These are phyloP conservation scores for Xylariaceae sp. DNA, from an alignment of 2,329 filamentous ascomycete genomes.

Conservation along the genomic window DNA sequence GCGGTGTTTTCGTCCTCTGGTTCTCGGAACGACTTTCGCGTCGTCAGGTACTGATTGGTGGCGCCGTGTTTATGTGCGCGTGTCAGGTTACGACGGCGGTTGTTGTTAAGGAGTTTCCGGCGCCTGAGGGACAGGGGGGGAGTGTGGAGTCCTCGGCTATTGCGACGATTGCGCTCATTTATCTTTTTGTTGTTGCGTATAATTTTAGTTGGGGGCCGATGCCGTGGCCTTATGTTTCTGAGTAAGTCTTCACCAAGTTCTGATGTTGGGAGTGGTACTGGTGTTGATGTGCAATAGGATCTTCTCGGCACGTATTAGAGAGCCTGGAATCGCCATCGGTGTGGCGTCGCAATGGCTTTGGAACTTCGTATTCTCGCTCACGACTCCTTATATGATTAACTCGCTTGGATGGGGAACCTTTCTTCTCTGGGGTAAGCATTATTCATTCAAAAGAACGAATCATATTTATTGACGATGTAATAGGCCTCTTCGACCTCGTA, in stretches of 20 bases:
- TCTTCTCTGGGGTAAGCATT: constrained; percentile 40
- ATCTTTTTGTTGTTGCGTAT: constrained; percentile 49
- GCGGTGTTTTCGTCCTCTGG: constrained; percentile 47
- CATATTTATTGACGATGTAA: background rate
- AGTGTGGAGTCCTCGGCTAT: constrained; percentile 39
- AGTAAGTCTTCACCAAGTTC: constrained; percentile 32
- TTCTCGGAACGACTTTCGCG: constrained; percentile 45
- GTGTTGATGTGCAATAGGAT: constrained; percentile 29
- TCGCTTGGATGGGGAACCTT: constrained; percentile 44
- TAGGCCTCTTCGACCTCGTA: constrained; percentile 36
- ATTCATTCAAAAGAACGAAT: too few species aligned
- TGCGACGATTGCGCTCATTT: constrained; percentile 49
- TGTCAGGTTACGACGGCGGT: constrained; percentile 42
- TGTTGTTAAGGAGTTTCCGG: constrained; percentile 39
- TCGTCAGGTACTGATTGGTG: constrained; percentile 37
- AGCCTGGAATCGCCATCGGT: constrained; percentile 41
- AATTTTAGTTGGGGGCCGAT: constrained; percentile 47
- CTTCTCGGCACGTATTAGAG: constrained; percentile 45
- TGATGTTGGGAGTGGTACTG: background rate
- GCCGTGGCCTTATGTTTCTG: constrained; percentile 45
- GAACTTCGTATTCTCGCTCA: constrained; percentile 45
- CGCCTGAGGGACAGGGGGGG: constrained; percentile 22
- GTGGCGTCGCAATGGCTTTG: constrained; percentile 45
- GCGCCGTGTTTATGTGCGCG: constrained; percentile 40
- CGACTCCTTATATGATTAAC: constrained; percentile 46